Conservation (phyloP, 169 alveolate species). For the Hepatocystis sp. region DNA sequence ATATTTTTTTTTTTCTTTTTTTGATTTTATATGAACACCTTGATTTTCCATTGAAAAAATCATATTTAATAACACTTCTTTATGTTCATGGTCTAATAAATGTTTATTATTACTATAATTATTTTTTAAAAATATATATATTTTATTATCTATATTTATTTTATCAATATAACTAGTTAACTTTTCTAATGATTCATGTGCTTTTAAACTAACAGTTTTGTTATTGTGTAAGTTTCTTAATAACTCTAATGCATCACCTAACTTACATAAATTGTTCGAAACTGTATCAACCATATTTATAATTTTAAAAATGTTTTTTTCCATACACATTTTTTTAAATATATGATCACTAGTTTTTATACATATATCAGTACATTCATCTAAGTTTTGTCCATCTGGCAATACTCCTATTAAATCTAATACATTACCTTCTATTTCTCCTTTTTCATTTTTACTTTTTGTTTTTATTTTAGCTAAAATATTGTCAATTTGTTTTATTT, state of each 20-base stretch:
- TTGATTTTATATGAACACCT: constrained; percentile 81
- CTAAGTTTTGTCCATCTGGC: constrained; percentile 24
- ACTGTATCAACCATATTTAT: constrained; percentile 81
- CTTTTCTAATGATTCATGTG: constrained; percentile 80
- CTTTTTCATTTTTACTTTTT: constrained; percentile 3
- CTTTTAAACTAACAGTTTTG: constrained; percentile 78
- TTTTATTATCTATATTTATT: constrained; percentile 79
- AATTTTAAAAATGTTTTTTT: constrained; percentile 47
- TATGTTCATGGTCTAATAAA: constrained; percentile 77
- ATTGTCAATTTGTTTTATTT: constrained; percentile 17
- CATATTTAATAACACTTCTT: constrained; percentile 82
- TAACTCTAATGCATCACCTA: constrained; percentile 85
- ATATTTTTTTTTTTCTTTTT: constrained; percentile 45
- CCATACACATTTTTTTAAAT: constrained; percentile 37
- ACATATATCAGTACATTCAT: constrained; percentile 19
- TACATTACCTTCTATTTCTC: constrained; percentile 15
- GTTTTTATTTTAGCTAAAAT: constrained; percentile 11
- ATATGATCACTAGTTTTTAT: constrained; percentile 39
- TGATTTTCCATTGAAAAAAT: constrained; percentile 85
- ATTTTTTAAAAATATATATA: constrained; percentile 77
- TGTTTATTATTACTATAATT: constrained; percentile 63
- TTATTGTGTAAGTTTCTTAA: constrained; percentile 80
- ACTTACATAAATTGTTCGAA: constrained; percentile 82
- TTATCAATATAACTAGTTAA: constrained; percentile 78
- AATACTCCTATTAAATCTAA: constrained; percentile 39